These are phyloP conservation scores for Rhododendron mucronatum DNA, from an alignment of 148 eudicot species.

Conservation along the genomic window DNA sequence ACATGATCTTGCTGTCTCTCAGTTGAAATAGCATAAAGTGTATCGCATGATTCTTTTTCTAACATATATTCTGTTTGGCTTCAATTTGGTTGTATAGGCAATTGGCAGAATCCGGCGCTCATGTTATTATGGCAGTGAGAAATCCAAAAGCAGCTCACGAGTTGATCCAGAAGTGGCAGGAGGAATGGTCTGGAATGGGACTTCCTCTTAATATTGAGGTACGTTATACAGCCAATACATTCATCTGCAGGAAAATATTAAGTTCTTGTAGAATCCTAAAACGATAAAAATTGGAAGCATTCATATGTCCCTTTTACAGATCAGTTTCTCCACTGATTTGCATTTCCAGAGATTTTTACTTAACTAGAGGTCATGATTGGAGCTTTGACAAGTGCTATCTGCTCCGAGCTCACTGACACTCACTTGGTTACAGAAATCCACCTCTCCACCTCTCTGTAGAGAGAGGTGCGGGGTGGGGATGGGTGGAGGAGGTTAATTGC, in stretches of 20 bases:
- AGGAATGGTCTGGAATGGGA: constrained; percentile 79
- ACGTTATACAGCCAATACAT: neutral
- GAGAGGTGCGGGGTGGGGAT: neutral
- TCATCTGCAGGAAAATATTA: neutral
- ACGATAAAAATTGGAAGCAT: neutral
- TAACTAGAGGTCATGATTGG: neutral
- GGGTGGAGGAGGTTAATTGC: neutral
- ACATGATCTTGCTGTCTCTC: neutral
- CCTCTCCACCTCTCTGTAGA: neutral
- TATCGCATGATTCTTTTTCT: neutral
- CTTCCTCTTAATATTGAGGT: constrained; percentile 97
- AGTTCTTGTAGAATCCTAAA: neutral
- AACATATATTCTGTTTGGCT: constrained; percentile 6
- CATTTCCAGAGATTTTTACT: neutral
- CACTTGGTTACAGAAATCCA: neutral
- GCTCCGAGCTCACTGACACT: neutral
- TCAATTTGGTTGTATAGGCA: constrained; percentile 44
- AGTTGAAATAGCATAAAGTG: neutral
- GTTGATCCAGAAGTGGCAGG: constrained; percentile 75
- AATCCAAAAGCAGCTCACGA: constrained; percentile 74
- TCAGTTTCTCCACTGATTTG: neutral
- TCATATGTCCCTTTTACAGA: neutral
- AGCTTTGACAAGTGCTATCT: neutral
- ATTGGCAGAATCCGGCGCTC: constrained; percentile 94
- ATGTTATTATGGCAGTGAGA: constrained; percentile 96